A percentile compares a stretch with the other conserved stretches of the same genome.
These are phyloP conservation scores for Digitaria exilis DNA, from an alignment of 202 grass and related monocot genomes.

Conservation along the genomic window DNA sequence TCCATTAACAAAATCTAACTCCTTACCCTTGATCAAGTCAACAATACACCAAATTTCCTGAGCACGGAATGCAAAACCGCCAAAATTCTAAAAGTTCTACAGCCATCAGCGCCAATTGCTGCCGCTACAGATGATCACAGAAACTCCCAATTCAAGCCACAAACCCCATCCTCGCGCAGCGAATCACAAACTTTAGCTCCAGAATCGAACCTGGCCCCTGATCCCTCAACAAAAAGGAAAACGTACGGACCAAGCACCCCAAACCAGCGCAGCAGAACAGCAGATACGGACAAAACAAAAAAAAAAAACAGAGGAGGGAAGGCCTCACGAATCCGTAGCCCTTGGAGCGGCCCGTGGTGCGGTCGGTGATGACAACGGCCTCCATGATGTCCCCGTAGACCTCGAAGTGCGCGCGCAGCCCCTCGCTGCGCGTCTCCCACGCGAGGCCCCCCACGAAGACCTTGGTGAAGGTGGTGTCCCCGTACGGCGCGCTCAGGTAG, in stretches of 20 bases:
- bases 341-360: conserved; percentile 70
- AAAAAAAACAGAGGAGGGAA: background rate
- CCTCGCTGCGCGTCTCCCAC: conserved; percentile 87
- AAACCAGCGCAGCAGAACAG: background rate
- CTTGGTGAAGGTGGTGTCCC: conserved; percentile 84
- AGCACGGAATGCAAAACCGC: background rate
- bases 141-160: conserved; percentile 40
- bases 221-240: background rate
- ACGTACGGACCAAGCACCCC: background rate
- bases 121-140: background rate
- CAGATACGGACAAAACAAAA: background rate
- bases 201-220: background rate
- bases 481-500: conserved; percentile 78
- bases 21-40: background rate
- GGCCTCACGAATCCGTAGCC: conserved; percentile 86
- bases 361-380: conserved; percentile 87
- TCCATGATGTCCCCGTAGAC: conserved; percentile 73
- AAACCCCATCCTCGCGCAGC: background rate
- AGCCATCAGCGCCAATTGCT: background rate
- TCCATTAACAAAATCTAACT: background rate
- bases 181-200: background rate
- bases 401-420: conserved; percentile 67
- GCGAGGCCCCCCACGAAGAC: conserved; percentile 83
- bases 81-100: background rate
- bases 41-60: background rate